Conservation (phyloP, 2,329 filamentous ascomycete genomes). For the Aureobasidium uvarum region DNA sequence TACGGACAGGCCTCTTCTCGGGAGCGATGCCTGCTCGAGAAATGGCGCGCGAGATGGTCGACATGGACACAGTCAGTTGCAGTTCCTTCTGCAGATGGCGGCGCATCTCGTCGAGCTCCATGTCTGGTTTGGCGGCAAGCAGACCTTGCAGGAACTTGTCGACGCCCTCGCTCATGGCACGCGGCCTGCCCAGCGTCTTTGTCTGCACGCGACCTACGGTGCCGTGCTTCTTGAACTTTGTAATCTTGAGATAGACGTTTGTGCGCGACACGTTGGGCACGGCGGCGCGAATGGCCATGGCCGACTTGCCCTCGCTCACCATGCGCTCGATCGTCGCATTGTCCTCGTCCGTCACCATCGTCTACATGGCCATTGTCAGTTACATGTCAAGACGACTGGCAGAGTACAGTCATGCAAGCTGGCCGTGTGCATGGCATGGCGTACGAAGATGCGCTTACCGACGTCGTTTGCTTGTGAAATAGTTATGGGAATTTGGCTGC, state of each 20-base stretch:
- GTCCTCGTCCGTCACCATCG: conserved; percentile 25
- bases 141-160: conserved; percentile 27
- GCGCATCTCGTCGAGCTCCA: conserved; percentile 29
- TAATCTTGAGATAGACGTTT: conserved; percentile 28
- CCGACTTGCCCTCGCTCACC: conserved; percentile 23
- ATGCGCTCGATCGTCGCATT: conserved; percentile 27
- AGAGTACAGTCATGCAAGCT: not conserved
- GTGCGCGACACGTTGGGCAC: conserved; percentile 27
- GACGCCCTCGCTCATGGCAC: conserved; percentile 23
- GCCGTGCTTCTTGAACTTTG: conserved; percentile 28
- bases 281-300: conserved; percentile 26
- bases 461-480: conserved; percentile 18
- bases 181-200: conserved; percentile 26
- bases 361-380: conserved; percentile 15
- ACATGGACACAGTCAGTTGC: conserved; percentile 24
- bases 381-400: not conserved
- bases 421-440: not conserved
- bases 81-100: conserved; percentile 22
- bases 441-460: conserved; percentile 15
- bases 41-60: conserved; percentile 27
- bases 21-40: conserved; percentile 13
- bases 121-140: conserved; percentile 26
- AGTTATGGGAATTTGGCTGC: conserved; percentile 10
- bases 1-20: conserved; percentile 8
- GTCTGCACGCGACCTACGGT: conserved; percentile 27